Base-by-base conservation (phyloP, 768 basidiomycete species). In the Cyathus striatus region DNA sequence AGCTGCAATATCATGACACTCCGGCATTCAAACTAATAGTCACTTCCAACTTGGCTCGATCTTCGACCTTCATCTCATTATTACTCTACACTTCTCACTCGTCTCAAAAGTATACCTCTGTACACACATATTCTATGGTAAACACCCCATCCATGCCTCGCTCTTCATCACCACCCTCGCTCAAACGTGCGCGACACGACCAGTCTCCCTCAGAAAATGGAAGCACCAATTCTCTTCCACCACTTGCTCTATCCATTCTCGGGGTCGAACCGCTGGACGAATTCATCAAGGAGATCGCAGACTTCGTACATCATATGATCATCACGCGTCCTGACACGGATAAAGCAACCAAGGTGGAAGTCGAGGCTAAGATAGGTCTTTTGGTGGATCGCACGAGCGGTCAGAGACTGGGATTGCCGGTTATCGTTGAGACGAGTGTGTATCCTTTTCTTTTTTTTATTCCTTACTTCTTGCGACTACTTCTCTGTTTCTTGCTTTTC, bases 231-330 rank as follows among this genome's bases (percentile, higher is more conserved):
- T 27, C 53, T 5, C 57, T 85, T 14, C 83, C 81, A 3, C 83
- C 83, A 3, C 75, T 88, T 30, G 85, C 85, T 1, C 69, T 83
- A 32, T 89, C 86, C 13, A 90, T 94, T 49, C 78, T 96, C 22
- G 87, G 86, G 41, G 83, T 91, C 39, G 92, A 94, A 57, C 92
- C 92, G 2, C 68, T 90, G 23, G 93, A 96, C 61, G 93, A 95
- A 57, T 93, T 96, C 58, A 91, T 92, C 59, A 81, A 81, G 58
- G 88, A 91, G 58, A 75, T 96, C 43, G 92, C 90, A 26, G 90
- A 95, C 65, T 96, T 90, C 63, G 69, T 94, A 27, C 81, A 81
- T 62, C 81, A 83, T 55, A 81, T 75, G 68, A 79, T 90, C 52
- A 54, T 58, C 42, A 79, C 69, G 4, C 73, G 76, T 18, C 75